Base-by-base conservation (phyloP, 2,329 filamentous ascomycete species). In the Didymella sp. region DNA sequence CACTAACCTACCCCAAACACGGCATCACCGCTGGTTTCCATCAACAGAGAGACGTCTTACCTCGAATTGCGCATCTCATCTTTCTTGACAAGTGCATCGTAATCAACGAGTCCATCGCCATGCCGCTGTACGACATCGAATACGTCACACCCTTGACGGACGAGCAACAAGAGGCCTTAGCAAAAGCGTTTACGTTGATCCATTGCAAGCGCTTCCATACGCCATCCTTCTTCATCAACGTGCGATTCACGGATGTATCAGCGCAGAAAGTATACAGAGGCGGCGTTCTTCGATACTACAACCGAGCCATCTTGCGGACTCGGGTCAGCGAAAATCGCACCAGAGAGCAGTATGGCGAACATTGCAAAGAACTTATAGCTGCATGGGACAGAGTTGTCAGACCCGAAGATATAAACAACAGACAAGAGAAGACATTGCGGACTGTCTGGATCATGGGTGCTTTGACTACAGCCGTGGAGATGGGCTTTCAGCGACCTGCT, bases 41-140 rank as follows among this genome's bases (percentile, higher is more conserved):
- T 35, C 31, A 17, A 35, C 15, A 2, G 11, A 9, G 9, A 13
- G 28, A 30, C 2, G 8, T 7, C 19, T 3, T 31, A 22, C 12
- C 25, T n/a, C 7, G 13, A 24, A 24, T 31, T 8, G 17, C 17
- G 15, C n/a, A 38, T n/a, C 2, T 4, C 4, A 6, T 0, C 21
- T 5, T 3, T 27, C 28, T 6, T 4, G 13, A 28, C 6, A 1
- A 21, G 7, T 13, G 7, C 7, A 11, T 6, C 6, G 2, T 8
- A 1, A 19, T 25, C 8, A 4, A 25, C 1, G 11, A 2, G 2
- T 4, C 19, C 2, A 33, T 4, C 19, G 22, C 24, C 9, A 55
- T 55, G 51, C 51, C 38, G n/a, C 25, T 55, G 9, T 55, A 55
- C 30, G 45, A 55, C 11, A 55, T 55, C 19, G 45, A 49, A 41